Evolutionary conservation across 352 stramenopile species (phyloP).

Genomic region (Globisporangium cylindrosporum): DNA sequence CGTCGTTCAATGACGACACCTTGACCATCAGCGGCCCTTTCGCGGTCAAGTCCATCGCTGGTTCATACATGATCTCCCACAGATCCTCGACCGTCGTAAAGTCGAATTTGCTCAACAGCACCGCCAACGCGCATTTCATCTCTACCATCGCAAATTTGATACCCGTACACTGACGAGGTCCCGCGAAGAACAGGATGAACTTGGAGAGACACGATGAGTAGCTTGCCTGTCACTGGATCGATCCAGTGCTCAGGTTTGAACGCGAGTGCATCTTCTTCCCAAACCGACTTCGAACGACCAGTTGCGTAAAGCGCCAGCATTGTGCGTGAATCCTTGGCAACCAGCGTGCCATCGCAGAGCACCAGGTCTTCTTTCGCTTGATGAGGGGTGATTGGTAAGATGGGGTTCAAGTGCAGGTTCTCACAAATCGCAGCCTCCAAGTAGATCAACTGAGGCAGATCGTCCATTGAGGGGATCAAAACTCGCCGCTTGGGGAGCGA

Average conservation of each 20-base stretch:
- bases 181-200: background rate
- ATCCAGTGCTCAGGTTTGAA: slow-evolving; percentile 71
- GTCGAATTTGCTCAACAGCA: background rate
- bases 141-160: slow-evolving; percentile 11
- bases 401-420: slow-evolving; percentile 58
- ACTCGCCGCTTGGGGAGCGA: slow-evolving; percentile 19
- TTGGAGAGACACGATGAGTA: slow-evolving; percentile 2
- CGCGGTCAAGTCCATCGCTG: background rate
- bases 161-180: background rate
- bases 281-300: slow-evolving; percentile 37
- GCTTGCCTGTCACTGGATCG: slow-evolving; percentile 33
- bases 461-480: slow-evolving; percentile 33
- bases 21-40: background rate
- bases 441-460: slow-evolving; percentile 54
- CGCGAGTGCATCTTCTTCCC: slow-evolving; percentile 47
- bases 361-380: slow-evolving; percentile 39
- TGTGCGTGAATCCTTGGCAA: slow-evolving; percentile 38
- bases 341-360: slow-evolving; percentile 52
- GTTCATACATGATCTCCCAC: slow-evolving; percentile 1
- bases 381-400: slow-evolving; percentile 26
- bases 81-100: background rate
- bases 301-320: slow-evolving; percentile 45
- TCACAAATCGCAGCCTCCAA: slow-evolving; percentile 62
- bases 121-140: slow-evolving; percentile 1
- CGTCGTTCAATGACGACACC: background rate